Conservation (phyloP, 2,329 filamentous ascomycete species). For the Arachnopeziza araneosa region DNA sequence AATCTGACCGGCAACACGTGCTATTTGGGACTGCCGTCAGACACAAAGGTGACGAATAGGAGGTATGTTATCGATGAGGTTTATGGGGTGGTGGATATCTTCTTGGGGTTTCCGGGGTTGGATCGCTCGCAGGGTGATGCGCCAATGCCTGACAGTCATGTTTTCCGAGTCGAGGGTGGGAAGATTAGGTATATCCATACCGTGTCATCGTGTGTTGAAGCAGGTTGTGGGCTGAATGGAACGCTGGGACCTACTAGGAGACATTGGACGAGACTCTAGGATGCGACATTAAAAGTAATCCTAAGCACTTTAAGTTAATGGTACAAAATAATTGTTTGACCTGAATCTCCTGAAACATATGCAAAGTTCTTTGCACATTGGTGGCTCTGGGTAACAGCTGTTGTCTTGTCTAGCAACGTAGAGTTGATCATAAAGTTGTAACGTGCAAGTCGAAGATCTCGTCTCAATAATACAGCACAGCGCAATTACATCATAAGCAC, state of each 20-base stretch:
- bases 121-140: slow-evolving; percentile 7
- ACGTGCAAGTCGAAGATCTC: too few relatives aligned
- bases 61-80: slow-evolving; percentile 13
- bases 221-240: not conserved
- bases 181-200: slow-evolving; percentile 16
- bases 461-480: too few relatives aligned
- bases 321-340: too few relatives aligned
- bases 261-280: not conserved
- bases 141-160: slow-evolving; percentile 9
- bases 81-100: slow-evolving; percentile 9
- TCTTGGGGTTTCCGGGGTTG: slow-evolving; percentile 2
- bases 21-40: slow-evolving; percentile 1
- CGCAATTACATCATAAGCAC: too few relatives aligned
- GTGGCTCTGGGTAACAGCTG: too few relatives aligned
- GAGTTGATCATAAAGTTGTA: too few relatives aligned
- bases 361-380: too few relatives aligned
- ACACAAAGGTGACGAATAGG: not conserved
- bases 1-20: slow-evolving; percentile 5
- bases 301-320: too few relatives aligned
- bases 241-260: not conserved
- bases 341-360: too few relatives aligned
- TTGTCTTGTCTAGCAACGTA: too few relatives aligned
- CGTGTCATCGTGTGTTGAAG: not conserved
- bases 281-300: too few relatives aligned
- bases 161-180: slow-evolving; percentile 12